These are phyloP conservation scores for Aspergillus quadricinctus DNA, from an alignment of 2,329 filamentous ascomycete genomes.

Conservation along the genomic window DNA sequence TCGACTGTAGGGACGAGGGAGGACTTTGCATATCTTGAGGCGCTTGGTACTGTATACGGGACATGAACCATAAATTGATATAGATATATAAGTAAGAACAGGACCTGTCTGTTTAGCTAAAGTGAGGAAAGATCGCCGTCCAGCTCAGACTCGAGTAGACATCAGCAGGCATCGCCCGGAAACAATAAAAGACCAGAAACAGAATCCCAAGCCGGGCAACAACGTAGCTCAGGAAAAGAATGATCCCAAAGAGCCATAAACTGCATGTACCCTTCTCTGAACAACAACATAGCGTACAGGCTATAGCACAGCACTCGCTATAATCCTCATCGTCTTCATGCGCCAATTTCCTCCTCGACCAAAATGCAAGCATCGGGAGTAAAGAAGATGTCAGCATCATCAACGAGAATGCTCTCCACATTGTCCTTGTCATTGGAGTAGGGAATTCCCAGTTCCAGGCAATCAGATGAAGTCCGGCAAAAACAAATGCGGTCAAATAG, in stretches of 20 bases:
- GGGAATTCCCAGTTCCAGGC: slow-evolving; percentile 1
- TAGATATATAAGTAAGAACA: too few relatives aligned
- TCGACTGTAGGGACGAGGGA: too few relatives aligned
- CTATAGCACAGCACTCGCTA: background rate
- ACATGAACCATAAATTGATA: too few relatives aligned
- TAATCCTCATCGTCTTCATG: background rate
- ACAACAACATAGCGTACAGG: background rate
- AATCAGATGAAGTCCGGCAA: background rate
- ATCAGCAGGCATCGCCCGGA: background rate
- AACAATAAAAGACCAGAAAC: slow-evolving; percentile 2
- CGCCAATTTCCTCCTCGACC: background rate
- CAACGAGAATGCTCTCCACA: background rate
- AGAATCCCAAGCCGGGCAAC: background rate
- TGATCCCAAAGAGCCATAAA: background rate
- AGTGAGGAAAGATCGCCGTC: background rate
- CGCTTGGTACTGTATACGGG: too few relatives aligned
- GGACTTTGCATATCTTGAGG: too few relatives aligned
- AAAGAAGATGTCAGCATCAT: background rate
- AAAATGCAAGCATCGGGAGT: background rate
- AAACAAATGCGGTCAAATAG: background rate
- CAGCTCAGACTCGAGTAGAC: slow-evolving; percentile 1
- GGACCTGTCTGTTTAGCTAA: background rate
- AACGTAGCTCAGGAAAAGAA: background rate
- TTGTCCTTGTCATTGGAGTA: background rate
- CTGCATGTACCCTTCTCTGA: background rate